Evolutionary conservation across 768 basidiomycete species (phyloP), one percentile per base, ranked within the genome.

Genomic region (Psilocybe sp.): DNA sequence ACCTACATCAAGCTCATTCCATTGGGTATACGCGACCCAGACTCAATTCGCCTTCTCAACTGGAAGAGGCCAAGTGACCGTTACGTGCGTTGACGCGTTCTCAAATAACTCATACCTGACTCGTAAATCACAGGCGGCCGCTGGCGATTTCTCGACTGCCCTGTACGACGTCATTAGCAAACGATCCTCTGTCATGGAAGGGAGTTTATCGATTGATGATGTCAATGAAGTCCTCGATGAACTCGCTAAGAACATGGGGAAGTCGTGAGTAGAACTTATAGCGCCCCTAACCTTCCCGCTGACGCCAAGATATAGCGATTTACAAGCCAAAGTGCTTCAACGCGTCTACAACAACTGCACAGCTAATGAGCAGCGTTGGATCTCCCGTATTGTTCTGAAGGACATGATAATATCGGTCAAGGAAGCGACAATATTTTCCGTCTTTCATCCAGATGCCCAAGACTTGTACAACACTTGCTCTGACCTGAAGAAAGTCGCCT

Each of bases 401-500:
- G 96, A 98, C 59, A 85, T 98, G 77, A 78, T 82, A 40, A 95
- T 98, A 50, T 89, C 87, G 1, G 88, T 97, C 44, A 91, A 96
- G 68, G 97, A 98, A 66, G 94, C 88, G 10, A 94, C 94, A 0
- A 87, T 98, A 0, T 85, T 99, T 55, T 71, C 84, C 0, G 86
- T 92, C 6, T 92, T 98, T 60, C 97, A 99, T 67, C 89, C 92
- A 0, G 94, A 98, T 58, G 95, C 96, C 0, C 86, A 91, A 53
- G 90, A 92, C 63, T 69, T 97, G 7, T 99, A 91, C 73, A 98
- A 98, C 63, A 94, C 93, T 1, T 98, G 93, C 64, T 98, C 95
- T 0, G 95, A 98, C 66, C 74, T 98, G 40, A 95, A 95, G 73
- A 89, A 90, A 50, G 91, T 99, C 3, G 86, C 84, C 31, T 98